These are phyloP conservation scores for Pseudogymnoascus sp. DNA, from an alignment of 2,329 filamentous ascomycete species.

Conservation along the genomic window DNA sequence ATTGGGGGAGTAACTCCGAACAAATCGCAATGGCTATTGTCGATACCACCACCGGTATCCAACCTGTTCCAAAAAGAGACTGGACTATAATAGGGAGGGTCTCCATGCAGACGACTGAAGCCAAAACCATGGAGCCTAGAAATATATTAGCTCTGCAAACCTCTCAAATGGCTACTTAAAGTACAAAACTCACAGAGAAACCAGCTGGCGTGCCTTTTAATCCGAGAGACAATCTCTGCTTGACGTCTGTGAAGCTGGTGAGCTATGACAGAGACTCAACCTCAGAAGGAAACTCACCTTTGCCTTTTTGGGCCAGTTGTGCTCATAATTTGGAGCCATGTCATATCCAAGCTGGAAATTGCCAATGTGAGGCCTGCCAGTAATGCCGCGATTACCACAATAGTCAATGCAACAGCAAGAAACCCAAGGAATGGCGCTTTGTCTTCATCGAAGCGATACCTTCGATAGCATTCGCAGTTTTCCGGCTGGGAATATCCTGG, in stretches of 20 bases:
- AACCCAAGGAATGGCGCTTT: neutral
- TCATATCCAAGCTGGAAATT: slow-evolving; percentile 22
- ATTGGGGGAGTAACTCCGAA: slow-evolving; percentile 25
- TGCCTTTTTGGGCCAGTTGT: slow-evolving; percentile 18
- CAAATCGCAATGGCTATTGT: slow-evolving; percentile 22
- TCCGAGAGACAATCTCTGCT: slow-evolving; percentile 15
- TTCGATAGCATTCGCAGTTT: slow-evolving; percentile 3
- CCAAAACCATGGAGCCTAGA: slow-evolving; percentile 23
- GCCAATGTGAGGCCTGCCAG: slow-evolving; percentile 23
- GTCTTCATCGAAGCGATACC: neutral
- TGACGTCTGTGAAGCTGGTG: slow-evolving; percentile 18
- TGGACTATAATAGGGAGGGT: slow-evolving; percentile 23
- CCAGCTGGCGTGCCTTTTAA: slow-evolving; percentile 23
- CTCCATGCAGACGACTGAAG: slow-evolving; percentile 21
- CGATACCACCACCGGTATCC: slow-evolving; percentile 21
- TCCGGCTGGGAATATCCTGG: neutral
- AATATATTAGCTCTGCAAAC: neutral
- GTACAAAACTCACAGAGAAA: slow-evolving; percentile 21
- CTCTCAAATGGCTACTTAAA: neutral
- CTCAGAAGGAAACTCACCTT: slow-evolving; percentile 15
- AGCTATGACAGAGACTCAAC: neutral
- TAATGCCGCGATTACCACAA: slow-evolving; percentile 19
- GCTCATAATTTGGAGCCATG: slow-evolving; percentile 20
- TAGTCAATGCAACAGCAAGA: slow-evolving; percentile 12
- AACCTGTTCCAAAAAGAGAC: slow-evolving; percentile 16